Conservation (phyloP, 345 rosid genomes). For the Gossypium sturtianum region DNA sequence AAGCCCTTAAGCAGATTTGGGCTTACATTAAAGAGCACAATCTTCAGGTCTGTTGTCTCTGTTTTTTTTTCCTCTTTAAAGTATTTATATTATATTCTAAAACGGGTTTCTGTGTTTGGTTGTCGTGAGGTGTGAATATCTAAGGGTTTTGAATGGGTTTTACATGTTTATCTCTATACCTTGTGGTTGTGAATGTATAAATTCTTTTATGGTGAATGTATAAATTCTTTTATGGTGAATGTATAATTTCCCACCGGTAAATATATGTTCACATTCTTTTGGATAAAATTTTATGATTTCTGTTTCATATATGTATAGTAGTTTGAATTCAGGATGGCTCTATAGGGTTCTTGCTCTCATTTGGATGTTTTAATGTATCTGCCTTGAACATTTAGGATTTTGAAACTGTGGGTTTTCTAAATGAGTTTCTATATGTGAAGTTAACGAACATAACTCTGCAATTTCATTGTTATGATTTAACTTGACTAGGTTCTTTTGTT, state of each 20-base stretch:
- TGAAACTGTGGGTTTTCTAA: background rate
- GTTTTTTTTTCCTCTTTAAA: background rate
- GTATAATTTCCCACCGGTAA: background rate
- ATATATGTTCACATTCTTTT: background rate
- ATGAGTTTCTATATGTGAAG: background rate
- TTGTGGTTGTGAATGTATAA: background rate
- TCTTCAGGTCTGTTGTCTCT: slow-evolving; percentile 56
- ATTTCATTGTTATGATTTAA: background rate
- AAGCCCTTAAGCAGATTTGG: slow-evolving; percentile 84
- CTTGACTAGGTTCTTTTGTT: background rate
- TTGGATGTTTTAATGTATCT: background rate
- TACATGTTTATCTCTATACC: background rate
- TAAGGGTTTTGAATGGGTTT: background rate
- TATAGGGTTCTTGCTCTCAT: background rate
- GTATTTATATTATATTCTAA: background rate
- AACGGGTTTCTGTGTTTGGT: background rate
- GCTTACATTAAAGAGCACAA: slow-evolving; percentile 75
- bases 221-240: background rate
- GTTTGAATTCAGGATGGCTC: background rate
- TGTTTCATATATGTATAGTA: background rate
- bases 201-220: background rate
- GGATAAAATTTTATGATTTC: background rate
- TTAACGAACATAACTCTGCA: background rate
- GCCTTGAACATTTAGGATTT: slow-evolving; percentile 2
- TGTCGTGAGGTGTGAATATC: background rate